phyloP scores from a whole-genome alignment of 176 grass and related monocot species.

The Ensete glaucum region DNA sequence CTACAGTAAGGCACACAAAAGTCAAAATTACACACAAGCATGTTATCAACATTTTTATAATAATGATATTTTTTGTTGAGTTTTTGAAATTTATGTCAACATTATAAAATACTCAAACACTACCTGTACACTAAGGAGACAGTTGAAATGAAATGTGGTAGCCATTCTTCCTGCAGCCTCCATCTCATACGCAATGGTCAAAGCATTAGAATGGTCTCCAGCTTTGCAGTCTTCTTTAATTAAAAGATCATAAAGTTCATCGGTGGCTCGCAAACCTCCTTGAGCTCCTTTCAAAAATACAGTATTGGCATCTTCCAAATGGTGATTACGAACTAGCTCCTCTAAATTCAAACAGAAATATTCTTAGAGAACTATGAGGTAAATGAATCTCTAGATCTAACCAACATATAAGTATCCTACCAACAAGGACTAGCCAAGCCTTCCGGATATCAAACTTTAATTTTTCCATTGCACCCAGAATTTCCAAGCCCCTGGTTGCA shows the following conservation, averaged over 20 bases:
- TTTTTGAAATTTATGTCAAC: conserved; percentile 19
- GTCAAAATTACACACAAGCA: not conserved
- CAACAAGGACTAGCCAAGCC: conserved; percentile 93
- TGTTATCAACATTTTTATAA: not conserved
- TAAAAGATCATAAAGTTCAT: conserved; percentile 73
- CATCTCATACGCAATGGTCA: conserved; percentile 98
- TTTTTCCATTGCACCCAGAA: conserved; percentile 95
- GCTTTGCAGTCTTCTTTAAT: conserved; percentile 98
- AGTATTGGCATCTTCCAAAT: conserved; percentile 76
- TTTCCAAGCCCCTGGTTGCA: conserved; percentile 88
- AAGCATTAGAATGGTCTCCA: conserved; percentile 88
- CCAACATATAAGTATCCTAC: conserved; percentile 33
- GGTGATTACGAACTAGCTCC: conserved; percentile 65
- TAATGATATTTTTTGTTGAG: not conserved
- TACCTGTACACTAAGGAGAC: conserved; percentile 98
- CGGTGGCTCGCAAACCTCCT: conserved; percentile 69
- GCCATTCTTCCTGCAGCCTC: conserved; percentile 97
- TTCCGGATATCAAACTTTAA: conserved; percentile 81
- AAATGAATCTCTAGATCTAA: conserved; percentile 17
- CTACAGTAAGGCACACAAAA: no score
- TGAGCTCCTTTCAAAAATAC: conserved; percentile 93
- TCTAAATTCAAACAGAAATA: conserved; percentile 40
- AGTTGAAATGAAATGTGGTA: conserved; percentile 95
- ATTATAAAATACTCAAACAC: not conserved
- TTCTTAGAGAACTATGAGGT: conserved; percentile 17